A percentile compares a stretch with the other conserved stretches of the same genome.
phyloP scores from a whole-genome alignment of 768 basidiomycete genomes.

The Rhodotorula babjevae region DNA sequence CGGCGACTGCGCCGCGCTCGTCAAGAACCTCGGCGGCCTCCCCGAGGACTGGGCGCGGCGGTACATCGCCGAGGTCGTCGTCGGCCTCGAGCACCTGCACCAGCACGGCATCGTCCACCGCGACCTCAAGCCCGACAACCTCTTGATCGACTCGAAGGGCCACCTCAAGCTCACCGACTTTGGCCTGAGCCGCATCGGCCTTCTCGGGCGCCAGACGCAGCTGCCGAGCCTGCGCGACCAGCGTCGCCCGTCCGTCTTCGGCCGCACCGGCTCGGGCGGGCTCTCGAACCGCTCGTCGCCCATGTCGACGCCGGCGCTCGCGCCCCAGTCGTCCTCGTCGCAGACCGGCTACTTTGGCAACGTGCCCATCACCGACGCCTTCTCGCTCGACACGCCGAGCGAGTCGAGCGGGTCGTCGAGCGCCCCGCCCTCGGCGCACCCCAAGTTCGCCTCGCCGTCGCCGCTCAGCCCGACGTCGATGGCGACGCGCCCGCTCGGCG shows the following conservation, averaged over 20 bases:
- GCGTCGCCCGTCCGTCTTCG: slow-evolving; percentile 56
- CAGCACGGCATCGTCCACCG: slow-evolving; percentile 92
- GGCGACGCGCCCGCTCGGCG: neutral
- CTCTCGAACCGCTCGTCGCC: slow-evolving; percentile 45
- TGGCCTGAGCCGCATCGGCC: slow-evolving; percentile 90
- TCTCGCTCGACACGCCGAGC: slow-evolving; percentile 47
- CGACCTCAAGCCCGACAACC: slow-evolving; percentile 95
- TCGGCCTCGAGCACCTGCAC: slow-evolving; percentile 96
- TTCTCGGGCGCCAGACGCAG: slow-evolving; percentile 86
- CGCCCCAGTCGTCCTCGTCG: slow-evolving; percentile 37
- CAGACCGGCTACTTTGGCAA: slow-evolving; percentile 48
- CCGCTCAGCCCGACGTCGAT: slow-evolving; percentile 61
- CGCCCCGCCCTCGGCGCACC: slow-evolving; percentile 49
- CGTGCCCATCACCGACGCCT: slow-evolving; percentile 34
- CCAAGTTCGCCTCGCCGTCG: slow-evolving; percentile 73
- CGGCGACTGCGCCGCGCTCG: slow-evolving; percentile 92
- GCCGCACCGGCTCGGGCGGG: slow-evolving; percentile 42
- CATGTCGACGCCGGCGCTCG: slow-evolving; percentile 45
- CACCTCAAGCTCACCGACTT: slow-evolving; percentile 98
- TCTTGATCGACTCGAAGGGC: slow-evolving; percentile 92
- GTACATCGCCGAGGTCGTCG: slow-evolving; percentile 90
- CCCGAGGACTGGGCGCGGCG: slow-evolving; percentile 96
- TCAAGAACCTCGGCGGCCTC: slow-evolving; percentile 87
- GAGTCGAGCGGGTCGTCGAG: slow-evolving; percentile 84
- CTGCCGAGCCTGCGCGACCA: slow-evolving; percentile 27